These are phyloP conservation scores for Microsporum audouinii DNA, from an alignment of 2,329 filamentous ascomycete genomes.

Conservation along the genomic window DNA sequence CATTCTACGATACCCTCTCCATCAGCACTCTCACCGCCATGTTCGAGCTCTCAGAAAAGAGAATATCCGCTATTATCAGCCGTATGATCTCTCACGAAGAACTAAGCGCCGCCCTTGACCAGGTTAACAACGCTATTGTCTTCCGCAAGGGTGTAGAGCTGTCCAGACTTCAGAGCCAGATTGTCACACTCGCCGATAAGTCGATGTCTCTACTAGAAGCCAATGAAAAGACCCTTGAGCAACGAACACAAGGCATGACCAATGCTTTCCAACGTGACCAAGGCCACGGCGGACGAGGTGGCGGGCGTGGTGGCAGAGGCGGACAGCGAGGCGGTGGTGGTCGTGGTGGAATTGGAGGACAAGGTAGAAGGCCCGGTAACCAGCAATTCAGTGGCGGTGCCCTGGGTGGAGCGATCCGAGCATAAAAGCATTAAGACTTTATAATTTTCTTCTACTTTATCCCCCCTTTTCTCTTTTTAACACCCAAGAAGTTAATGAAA, in stretches of 20 bases:
- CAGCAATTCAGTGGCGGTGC: slow-evolving; percentile 42
- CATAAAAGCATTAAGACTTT: slow-evolving; percentile 26
- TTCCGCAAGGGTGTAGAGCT: slow-evolving; percentile 99
- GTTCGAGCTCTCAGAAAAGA: slow-evolving; percentile 87
- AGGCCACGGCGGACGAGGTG: slow-evolving; percentile 57
- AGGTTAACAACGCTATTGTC: slow-evolving; percentile 93
- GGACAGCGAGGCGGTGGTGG: slow-evolving; percentile 31
- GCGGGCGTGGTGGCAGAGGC: slow-evolving; percentile 49
- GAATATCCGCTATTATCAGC: slow-evolving; percentile 89
- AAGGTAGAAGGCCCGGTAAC: slow-evolving; percentile 36
- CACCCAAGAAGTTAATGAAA: slow-evolving; percentile 4
- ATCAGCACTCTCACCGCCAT: slow-evolving; percentile 75
- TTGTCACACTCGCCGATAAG: slow-evolving; percentile 90
- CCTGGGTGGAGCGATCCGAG: slow-evolving; percentile 41
- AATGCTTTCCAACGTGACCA: slow-evolving; percentile 93
- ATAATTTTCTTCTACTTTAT: slow-evolving; percentile 8
- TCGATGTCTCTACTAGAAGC: slow-evolving; percentile 89
- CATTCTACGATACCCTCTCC: slow-evolving; percentile 95
- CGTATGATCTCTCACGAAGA: slow-evolving; percentile 99
- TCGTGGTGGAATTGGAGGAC: slow-evolving; percentile 29
- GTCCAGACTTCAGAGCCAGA: slow-evolving; percentile 86
- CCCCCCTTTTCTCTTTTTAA: slow-evolving; percentile 8
- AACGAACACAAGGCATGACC: slow-evolving; percentile 87
- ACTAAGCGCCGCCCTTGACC: slow-evolving; percentile 87
- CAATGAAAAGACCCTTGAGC: slow-evolving; percentile 94